Base-by-base conservation (phyloP, 2,329 filamentous ascomycete genomes). In the Aspergillus chevalieri region DNA sequence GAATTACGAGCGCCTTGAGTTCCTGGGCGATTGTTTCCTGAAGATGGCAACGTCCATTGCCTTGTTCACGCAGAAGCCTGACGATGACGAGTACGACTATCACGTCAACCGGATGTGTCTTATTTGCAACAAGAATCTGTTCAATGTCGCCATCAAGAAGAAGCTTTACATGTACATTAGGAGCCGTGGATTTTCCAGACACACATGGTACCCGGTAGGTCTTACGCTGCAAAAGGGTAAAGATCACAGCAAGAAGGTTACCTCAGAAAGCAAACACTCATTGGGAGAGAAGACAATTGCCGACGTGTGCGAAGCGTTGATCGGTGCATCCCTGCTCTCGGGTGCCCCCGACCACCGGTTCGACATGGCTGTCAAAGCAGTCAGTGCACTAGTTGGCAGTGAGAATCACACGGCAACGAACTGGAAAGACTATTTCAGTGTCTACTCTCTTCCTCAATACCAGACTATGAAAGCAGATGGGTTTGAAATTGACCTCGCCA, bases 31-130 rank as follows among this genome's bases (percentile, higher is more conserved):
- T 65, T 87, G 86, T 30, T 95, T 96, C 61, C 77, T 98, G 51
- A 98, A 98, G 70, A 92, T 96, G 84, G 89, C 88, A 9, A 96
- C 92, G 0, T 92, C 91, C 0, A 90, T 98, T 47, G 84, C 90
- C 0, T 76, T 95, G 0, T 97, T 87, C 64, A 85, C 86, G 1
- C 78, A 83, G 24, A 83, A 87, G 17, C 89, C 89, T 0, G 80
- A 87, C 44, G 82, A 86, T 53, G 83, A 89, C 56, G 93, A 98
- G 63, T 94, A 85, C 44, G 83, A 88, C 49, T 93, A 88, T 58
- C 93, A 98, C 62, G 87, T 95, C 6, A 85, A 89, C 58, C 84
- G 93, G 14, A 97, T 97, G 92, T 65, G 86, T 17, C 79, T 97
- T 60, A 79, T 97, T 14, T 95, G 89, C 78, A 98, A 98, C 68